Evolutionary conservation across 2,329 filamentous ascomycete species (phyloP).

Genomic region (Botrytis hyacinthi): DNA sequence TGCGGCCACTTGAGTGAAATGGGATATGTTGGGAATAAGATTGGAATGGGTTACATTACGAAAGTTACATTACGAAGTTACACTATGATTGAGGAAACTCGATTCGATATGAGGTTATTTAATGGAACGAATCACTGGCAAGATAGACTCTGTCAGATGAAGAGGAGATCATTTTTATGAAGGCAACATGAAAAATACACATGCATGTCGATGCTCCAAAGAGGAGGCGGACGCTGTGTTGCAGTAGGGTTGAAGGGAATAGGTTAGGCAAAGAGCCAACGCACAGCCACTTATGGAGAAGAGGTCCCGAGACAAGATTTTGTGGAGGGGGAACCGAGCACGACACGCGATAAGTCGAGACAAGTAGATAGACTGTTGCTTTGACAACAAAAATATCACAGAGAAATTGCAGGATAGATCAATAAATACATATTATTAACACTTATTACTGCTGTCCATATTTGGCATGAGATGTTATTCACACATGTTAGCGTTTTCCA

Average conservation of each 20-base stretch:
- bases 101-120: background rate
- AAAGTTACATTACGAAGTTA: background rate
- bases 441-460: background rate
- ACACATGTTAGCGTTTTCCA: background rate
- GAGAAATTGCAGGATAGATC: background rate
- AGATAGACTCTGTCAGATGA: background rate
- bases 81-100: background rate
- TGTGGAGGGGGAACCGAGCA: background rate
- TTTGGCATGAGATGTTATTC: background rate
- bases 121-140: background rate
- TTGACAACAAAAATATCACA: background rate
- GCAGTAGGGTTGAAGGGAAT: background rate
- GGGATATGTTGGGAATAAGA: background rate
- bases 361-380: background rate
- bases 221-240: conserved; percentile 7
- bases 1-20: conserved; percentile 6
- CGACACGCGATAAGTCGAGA: background rate
- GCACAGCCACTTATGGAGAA: conserved; percentile 12
- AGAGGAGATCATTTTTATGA: background rate
- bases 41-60: background rate
- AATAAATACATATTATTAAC: background rate
- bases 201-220: background rate
- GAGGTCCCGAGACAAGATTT: conserved; percentile 10
- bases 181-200: background rate
- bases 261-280: conserved; percentile 2